phyloP scores from a whole-genome alignment of 2,329 filamentous ascomycete species.

The Sarocladium strictum region DNA sequence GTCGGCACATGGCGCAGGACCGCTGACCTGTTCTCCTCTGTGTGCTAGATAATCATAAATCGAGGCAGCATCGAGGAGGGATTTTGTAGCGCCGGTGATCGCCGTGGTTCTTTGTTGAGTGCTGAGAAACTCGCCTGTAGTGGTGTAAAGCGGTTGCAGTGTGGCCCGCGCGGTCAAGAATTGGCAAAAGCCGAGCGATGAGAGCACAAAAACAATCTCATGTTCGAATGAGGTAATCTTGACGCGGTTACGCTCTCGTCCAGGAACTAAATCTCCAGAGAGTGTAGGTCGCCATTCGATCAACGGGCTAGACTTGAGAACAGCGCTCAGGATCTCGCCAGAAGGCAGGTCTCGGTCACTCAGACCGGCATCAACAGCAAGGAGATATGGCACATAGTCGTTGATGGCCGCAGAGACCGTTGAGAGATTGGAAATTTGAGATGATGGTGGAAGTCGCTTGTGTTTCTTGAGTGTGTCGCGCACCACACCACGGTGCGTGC shows the following conservation, averaged over 20 bases:
- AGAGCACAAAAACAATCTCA: slow-evolving; percentile 74
- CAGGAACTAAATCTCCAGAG: slow-evolving; percentile 55
- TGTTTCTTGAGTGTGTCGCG: slow-evolving; percentile 81
- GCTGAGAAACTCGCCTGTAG: slow-evolving; percentile 53
- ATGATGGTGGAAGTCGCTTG: slow-evolving; percentile 71
- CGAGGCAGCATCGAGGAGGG: slow-evolving; percentile 71
- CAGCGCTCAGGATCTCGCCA: slow-evolving; percentile 61
- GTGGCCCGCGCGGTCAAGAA: slow-evolving; percentile 65
- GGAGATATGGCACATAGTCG: slow-evolving; percentile 76
- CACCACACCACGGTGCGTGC: slow-evolving; percentile 77
- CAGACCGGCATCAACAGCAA: slow-evolving; percentile 71
- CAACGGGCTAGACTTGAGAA: slow-evolving; percentile 51
- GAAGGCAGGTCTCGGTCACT: slow-evolving; percentile 34
- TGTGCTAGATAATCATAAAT: slow-evolving; percentile 67
- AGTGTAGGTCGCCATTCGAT: slow-evolving; percentile 85
- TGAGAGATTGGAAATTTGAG: slow-evolving; percentile 65
- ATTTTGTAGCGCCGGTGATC: slow-evolving; percentile 68
- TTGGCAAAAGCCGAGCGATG: slow-evolving; percentile 70
- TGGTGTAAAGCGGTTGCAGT: slow-evolving; percentile 67
- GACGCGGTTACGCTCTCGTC: slow-evolving; percentile 59
- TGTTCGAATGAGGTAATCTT: slow-evolving; percentile 71
- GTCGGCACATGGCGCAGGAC: slow-evolving; percentile 43
- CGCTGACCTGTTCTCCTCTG: slow-evolving; percentile 40
- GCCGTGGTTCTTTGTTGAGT: slow-evolving; percentile 62
- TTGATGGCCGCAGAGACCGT: slow-evolving; percentile 64